Percentiles rank a stretch among this genome's conserved stretches.
Evolutionary conservation across 2,329 filamentous ascomycete species (phyloP).

Genomic region (Botryotinia globosa): DNA sequence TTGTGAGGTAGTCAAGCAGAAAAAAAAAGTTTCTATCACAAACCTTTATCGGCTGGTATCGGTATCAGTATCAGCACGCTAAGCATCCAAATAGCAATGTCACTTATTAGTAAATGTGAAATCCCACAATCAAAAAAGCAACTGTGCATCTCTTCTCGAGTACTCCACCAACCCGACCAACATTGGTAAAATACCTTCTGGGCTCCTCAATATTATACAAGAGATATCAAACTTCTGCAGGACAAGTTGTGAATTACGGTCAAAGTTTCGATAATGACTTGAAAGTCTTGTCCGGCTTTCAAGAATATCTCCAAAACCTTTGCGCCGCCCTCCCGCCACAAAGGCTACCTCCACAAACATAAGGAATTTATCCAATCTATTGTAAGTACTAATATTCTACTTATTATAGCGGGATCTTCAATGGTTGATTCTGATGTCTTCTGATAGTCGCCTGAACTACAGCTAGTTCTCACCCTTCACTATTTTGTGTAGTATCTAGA

Average conservation of each 20-base stretch:
- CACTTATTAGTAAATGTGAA: constrained; percentile 6
- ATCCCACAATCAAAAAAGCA: constrained; percentile 14
- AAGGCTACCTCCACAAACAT: constrained; percentile 32
- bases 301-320: constrained; percentile 26
- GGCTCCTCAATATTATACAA: neutral
- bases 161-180: constrained; percentile 7
- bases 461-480: constrained; percentile 15
- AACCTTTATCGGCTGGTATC: constrained; percentile 8
- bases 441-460: neutral
- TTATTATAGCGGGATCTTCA: neutral
- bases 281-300: constrained; percentile 31
- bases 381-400: neutral
- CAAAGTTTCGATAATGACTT: constrained; percentile 35
- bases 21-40: constrained; percentile 8
- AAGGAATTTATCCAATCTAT: constrained; percentile 14
- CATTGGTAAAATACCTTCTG: constrained; percentile 1
- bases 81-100: constrained; percentile 1
- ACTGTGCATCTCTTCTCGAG: constrained; percentile 6
- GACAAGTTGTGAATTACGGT: constrained; percentile 21
- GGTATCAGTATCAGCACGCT: constrained; percentile 4
- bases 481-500: constrained; percentile 21
- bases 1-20: neutral
- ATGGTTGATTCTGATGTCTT: neutral
- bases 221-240: constrained; percentile 12
- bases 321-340: constrained; percentile 31